Base-by-base conservation (phyloP, 352 stramenopile species). In the Phytophthora sojae region DNA sequence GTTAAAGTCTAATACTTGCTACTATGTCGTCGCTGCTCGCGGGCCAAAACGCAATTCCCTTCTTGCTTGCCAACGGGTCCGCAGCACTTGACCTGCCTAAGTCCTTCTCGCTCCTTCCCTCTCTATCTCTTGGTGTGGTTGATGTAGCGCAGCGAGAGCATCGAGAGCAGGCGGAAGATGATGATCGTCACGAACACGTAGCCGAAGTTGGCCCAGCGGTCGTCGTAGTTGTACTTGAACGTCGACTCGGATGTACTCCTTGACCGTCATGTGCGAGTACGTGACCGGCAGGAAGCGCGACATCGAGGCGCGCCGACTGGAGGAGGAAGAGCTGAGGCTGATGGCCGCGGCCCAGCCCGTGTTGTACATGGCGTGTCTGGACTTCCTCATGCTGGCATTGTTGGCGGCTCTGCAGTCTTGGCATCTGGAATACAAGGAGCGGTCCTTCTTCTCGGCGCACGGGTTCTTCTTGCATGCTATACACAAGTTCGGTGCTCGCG, bases 231-330 rank as follows among this genome's bases (percentile, higher is more conserved):
- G 54, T 61, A 61, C n/a, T 30, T 37, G 54, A 61, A 61, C 32
- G 54, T 61, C 54, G 54, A 61, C 55, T 61, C 56, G 23, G n/a
- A 62, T 62, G 56, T 62, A 61, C 12, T n/a, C 56, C 56, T 62
- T 62, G 23, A 62, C 39, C 56, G 39, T 62, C 7, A n/a, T 53
- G 56, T 62, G 56, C 39, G 56, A 53, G 2, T 53, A 12, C 56
- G 56, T 44, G 39, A 62, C 39, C 23, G 56, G 56, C 56, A 25
- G 8, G 37, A n/a, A n/a, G n/a, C n/a, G n/a, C n/a, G n/a, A n/a
- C n/a, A n/a, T n/a, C n/a, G n/a, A n/a, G n/a, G n/a, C n/a, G n/a
- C n/a, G n/a, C n/a, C n/a, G n/a, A n/a, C n/a, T n/a, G n/a, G n/a
- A n/a, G n/a, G n/a, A n/a, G n/a, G n/a, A n/a, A n/a, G n/a, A n/a